Base-by-base conservation (phyloP, 2,329 filamentous ascomycete genomes). In the Hirsutella rhossiliensis region DNA sequence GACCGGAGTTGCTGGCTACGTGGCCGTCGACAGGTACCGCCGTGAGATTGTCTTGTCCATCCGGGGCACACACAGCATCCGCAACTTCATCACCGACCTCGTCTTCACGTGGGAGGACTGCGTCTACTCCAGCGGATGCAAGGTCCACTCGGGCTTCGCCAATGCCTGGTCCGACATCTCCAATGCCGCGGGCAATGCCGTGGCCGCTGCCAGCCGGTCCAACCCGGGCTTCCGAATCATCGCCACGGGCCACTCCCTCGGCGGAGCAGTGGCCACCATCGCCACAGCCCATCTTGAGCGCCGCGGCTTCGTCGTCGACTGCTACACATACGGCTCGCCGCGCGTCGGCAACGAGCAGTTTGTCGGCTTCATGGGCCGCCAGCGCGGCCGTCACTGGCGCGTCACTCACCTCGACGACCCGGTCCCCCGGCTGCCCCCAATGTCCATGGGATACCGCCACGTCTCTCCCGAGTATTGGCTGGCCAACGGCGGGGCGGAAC, bases 381-480 rank as follows among this genome's bases (percentile, higher is more conserved):
- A 81, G 2, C 74, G 75, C 43, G 56, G 56, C 44, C 40, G 40
- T 8, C 72, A 76, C 50, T 81, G 70, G 63, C 78, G 83, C 49
- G 66, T 85, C 42, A 87, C 83, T 2, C 82, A 87, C 61, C 62
- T 61, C 37, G 65, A 73, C 52, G 84, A 88, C 57, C 78, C 80
- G 1, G 75, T 87, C 2, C 80, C 84, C 0, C 73, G 78, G 38
- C 67, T 88, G 32, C 82, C 83, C 1, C 75, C 80, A 11, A 61
- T 76, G 45, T 43, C 73, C 39, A 58, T 82, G 42, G 73, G 74
- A 30, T 87, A 78, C 64, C 64, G 72, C 34, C 83, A 87, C 59
- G 73, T 76, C n/a, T 75, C 68, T 15, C 80, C 82, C 1, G 84
- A 87, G 66, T 85, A 79, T 62, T 86, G 76, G 71, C 65, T 83